phyloP scores from a whole-genome alignment of 1,284 basidiomycete genomes.

The Tremellales sp. region DNA sequence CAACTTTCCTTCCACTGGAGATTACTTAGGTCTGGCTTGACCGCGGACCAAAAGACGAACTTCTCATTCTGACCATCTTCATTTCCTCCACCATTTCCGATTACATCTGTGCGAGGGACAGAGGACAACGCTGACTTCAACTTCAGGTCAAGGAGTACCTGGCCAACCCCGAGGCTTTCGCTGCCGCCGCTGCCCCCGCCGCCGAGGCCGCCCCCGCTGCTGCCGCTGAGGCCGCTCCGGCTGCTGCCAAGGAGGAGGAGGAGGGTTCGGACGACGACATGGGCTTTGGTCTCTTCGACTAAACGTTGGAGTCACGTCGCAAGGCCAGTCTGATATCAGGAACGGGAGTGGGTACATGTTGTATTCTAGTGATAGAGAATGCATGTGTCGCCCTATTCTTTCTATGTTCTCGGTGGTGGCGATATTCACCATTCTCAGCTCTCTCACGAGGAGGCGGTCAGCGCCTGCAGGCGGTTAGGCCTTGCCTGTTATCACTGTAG shows the following conservation, averaged over 20 bases:
- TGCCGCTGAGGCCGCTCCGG: constrained; percentile 53
- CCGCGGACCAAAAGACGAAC: constrained; percentile 30
- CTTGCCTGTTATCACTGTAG: too few species aligned
- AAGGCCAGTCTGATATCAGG: too few species aligned
- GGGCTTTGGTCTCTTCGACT: constrained; percentile 85
- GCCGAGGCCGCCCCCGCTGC: constrained; percentile 56
- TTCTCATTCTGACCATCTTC: constrained; percentile 34
- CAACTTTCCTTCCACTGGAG: constrained; percentile 43
- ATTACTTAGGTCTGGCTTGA: constrained; percentile 45
- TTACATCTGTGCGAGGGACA: background rate
- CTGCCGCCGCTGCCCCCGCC: constrained; percentile 66
- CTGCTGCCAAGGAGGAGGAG: constrained; percentile 67
- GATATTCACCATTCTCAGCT: too few species aligned
- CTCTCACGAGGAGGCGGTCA: too few species aligned
- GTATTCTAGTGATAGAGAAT: too few species aligned
- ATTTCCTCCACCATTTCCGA: constrained; percentile 2
- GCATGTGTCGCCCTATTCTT: too few species aligned
- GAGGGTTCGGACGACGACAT: constrained; percentile 57
- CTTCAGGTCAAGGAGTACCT: constrained; percentile 89
- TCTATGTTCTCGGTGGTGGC: too few species aligned
- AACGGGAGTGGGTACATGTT: too few species aligned
- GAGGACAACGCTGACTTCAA: constrained; percentile 1
- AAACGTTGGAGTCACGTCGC: too few species aligned
- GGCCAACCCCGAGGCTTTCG: constrained; percentile 95
- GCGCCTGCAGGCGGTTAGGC: too few species aligned